Evolutionary conservation across 2,329 filamentous ascomycete genomes (phyloP).

Genomic region (Trichoderma hamatum): DNA sequence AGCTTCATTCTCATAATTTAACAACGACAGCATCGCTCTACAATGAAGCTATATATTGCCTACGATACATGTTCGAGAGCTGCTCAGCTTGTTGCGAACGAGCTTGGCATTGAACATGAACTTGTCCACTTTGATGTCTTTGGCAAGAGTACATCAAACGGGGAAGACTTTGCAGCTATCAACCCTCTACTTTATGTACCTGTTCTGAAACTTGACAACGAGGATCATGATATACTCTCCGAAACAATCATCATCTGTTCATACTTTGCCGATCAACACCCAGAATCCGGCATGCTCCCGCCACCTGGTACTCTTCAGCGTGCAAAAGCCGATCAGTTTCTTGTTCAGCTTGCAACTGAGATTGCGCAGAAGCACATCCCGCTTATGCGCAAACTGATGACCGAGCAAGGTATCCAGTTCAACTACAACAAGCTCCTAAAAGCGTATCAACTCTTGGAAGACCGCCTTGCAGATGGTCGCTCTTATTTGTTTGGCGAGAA

Average conservation of each 20-base stretch:
- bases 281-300: background rate
- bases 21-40: background rate
- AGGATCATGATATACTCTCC: background rate
- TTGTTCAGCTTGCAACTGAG: conserved; percentile 8
- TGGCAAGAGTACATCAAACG: conserved; percentile 8
- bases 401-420: background rate
- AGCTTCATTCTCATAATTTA: background rate
- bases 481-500: background rate
- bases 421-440: conserved; percentile 3
- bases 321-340: conserved; percentile 13
- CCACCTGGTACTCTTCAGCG: conserved; percentile 5
- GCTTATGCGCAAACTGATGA: conserved; percentile 21
- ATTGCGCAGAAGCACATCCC: conserved; percentile 17
- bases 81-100: conserved; percentile 5
- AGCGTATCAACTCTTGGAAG: conserved; percentile 5
- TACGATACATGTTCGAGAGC: conserved; percentile 14
- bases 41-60: conserved; percentile 6
- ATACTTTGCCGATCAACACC: conserved; percentile 11
- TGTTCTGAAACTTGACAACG: conserved; percentile 7
- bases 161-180: background rate
- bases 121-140: conserved; percentile 9
- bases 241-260: conserved; percentile 11
- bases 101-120: conserved; percentile 8
- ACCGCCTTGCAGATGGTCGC: background rate
- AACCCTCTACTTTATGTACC: conserved; percentile 16